A percentile compares a stretch with the other conserved stretches of the same genome.
These are phyloP conservation scores for Blastomyces gilchristii DNA, from an alignment of 2,329 filamentous ascomycete species.

Conservation along the genomic window DNA sequence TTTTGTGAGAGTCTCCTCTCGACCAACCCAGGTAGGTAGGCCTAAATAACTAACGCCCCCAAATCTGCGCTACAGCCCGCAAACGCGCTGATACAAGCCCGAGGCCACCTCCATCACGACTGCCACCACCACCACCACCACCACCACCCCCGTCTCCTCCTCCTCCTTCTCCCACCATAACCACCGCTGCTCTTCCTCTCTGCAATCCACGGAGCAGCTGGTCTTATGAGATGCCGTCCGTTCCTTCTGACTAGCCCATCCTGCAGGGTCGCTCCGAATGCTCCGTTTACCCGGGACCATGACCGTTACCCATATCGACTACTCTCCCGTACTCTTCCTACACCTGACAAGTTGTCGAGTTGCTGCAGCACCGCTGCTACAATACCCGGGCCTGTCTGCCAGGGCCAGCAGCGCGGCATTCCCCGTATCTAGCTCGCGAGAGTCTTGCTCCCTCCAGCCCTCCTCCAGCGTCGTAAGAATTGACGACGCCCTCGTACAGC, in stretches of 20 bases:
- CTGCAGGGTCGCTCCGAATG: background rate
- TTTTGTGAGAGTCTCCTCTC: background rate
- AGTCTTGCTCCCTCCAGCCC: too few relatives aligned
- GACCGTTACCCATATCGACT: background rate
- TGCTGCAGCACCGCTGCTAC: background rate
- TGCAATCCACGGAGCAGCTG: background rate
- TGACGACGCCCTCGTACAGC: background rate
- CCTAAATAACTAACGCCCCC: background rate
- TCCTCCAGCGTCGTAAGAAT: background rate
- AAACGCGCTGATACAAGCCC: background rate
- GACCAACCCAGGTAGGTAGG: too few relatives aligned
- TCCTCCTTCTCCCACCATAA: background rate
- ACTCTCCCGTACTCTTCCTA: background rate
- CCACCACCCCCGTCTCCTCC: background rate
- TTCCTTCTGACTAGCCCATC: constrained; percentile 1
- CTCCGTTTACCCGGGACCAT: background rate
- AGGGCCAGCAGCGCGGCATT: background rate
- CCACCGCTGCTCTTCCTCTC: background rate
- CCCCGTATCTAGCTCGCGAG: background rate
- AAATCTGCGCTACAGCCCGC: background rate
- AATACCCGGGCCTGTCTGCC: background rate
- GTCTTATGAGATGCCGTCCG: background rate
- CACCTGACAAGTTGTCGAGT: background rate
- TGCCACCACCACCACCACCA: background rate
- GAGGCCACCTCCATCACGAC: background rate